Base-by-base conservation (phyloP, 352 stramenopile species). In the Pythium utonaiense region DNA sequence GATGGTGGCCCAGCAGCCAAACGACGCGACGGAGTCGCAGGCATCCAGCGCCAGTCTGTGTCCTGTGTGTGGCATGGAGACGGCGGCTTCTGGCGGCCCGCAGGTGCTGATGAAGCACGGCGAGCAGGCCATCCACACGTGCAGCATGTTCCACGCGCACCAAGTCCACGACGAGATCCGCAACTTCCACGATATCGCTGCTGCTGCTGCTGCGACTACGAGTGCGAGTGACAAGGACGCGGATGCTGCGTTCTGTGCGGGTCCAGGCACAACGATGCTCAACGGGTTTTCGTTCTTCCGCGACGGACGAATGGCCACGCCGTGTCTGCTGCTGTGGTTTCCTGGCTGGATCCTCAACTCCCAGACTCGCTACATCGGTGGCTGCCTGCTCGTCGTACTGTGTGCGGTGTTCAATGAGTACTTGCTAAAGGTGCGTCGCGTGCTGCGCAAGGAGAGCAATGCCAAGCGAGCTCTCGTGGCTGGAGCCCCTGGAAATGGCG, bases 341-440 rank as follows among this genome's bases (percentile, higher is more conserved):
- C 77, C 78, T 50, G 78, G 77, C 14, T 91, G 81, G 81, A 72
- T 89, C 27, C 62, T 91, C 30, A 75, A 78, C 36, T 85, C 81
- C 27, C 72, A 66, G 8, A 64, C 70, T 59, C 68, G 70, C 10
- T 91, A 88, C 63, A 48, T 83, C 9, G 54, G 80, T 14, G 79
- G 77, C 4, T 86, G 78, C 17, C 17, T 85, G 24, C 57, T 77
- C 3, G 77, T 91, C 41, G 74, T 76, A 17, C 64, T 86, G 5
- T 71, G 73, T 36, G 81, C 77, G 3, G 71, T 89, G 49, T 82
- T 89, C 44, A 91, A 91, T 59, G 81, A 91, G 47, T 91, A 89
- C 57, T 41, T 91, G 60, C 59, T 91, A 50, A 74, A 87, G 42
- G 13, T 89, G n/a, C 79, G 81, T 6, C 79, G 81, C 22, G 61